Conservation (phyloP, 768 basidiomycete species). For the Exidia glandulosa region DNA sequence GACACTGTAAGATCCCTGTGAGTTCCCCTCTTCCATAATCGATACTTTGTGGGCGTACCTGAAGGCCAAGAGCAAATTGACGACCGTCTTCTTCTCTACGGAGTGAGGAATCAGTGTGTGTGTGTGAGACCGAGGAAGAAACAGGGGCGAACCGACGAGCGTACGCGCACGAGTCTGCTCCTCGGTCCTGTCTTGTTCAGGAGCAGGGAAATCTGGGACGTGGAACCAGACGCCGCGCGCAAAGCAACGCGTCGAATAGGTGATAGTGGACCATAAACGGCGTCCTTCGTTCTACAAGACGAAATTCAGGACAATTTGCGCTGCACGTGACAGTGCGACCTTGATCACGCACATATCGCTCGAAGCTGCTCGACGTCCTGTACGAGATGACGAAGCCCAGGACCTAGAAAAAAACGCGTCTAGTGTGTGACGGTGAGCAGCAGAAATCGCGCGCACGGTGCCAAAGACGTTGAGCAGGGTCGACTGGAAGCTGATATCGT, state of each 20-base stretch:
- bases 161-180: conserved; percentile 34
- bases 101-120: no score
- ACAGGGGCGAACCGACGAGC: no score
- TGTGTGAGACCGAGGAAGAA: no score
- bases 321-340: not conserved
- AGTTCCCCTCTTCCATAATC: not conserved
- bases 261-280: conserved; percentile 58
- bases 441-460: not conserved
- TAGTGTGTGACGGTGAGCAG: conserved; percentile 21
- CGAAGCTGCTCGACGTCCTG: conserved; percentile 60
- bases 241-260: conserved; percentile 21
- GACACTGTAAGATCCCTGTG: conserved; percentile 19
- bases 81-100: conserved; percentile 61
- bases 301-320: conserved; percentile 7
- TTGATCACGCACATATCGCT: conserved; percentile 22
- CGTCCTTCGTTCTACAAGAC: conserved; percentile 55
- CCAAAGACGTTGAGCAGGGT: conserved; percentile 63
- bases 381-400: conserved; percentile 61
- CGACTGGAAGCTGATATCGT: conserved; percentile 32
- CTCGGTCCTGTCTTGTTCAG: conserved; percentile 6
- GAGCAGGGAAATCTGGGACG: conserved; percentile 27
- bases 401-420: conserved; percentile 40
- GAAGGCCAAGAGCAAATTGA: conserved; percentile 59
- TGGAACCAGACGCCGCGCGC: conserved; percentile 60
- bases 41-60: not conserved